Evolutionary conservation across 257 asterid genomes (phyloP), one percentile per base, ranked within the genome.

Genomic region (Capsicum rhomboideum): DNA sequence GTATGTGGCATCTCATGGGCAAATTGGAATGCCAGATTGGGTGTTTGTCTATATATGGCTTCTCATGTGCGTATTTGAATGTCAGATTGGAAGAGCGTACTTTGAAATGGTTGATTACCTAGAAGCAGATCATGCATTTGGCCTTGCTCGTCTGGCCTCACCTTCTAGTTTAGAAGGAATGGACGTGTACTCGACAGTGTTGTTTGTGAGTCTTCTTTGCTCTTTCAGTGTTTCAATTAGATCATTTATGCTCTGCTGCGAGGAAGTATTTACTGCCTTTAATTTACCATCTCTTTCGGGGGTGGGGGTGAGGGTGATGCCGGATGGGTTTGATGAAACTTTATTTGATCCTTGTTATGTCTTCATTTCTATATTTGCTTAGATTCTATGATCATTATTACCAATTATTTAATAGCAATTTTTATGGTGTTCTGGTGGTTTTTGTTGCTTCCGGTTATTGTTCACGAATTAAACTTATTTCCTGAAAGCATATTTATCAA

Each of bases 101-200:
- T 93, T 93, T 84, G 98, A 94, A 93, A 87, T 87, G 97, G 98
- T 97, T 88, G 97, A 95, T 90, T 93, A 97, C 90, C 91, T 90
- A 85, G 98, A 97, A 93, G 98, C 98, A 82, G 98, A 92, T 82
- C 97, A 93, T 83, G 93, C 98, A 83, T 97, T 95, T 91, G 90
- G 89, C 89, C 94, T 89, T 86, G 98, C 98, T 63, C 97, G 97
- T 86, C 89, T 87, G 83, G 96, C 94, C 78, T 92, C 91, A 79
- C 97, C 98, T 79, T 91, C 93, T 87, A 92, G 91, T 88, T 89
- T 93, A 91, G 98, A 97, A 83, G 98, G 99, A 84, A 93, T 95
- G 98, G 99, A 97, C 80, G 84, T 95, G 85, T 92, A 94, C 86
- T 97, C 98, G 44, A 93, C 99, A 53, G 97, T 97, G 53, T 87